Base-by-base conservation (phyloP, 1,284 basidiomycete genomes). In the Puccinia coronata region DNA sequence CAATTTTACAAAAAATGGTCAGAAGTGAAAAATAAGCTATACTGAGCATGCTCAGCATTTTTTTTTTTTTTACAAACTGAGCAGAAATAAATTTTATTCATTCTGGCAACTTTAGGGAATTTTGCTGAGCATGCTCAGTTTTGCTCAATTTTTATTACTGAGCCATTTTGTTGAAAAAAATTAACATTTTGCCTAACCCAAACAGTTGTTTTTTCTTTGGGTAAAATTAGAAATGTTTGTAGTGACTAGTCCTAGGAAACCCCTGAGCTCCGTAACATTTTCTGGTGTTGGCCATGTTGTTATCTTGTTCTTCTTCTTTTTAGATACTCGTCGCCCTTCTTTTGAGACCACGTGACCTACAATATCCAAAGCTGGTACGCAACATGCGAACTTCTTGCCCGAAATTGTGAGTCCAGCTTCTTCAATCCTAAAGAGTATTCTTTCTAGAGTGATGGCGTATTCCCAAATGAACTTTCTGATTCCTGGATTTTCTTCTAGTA, bases 361-460 rank as follows among this genome's bases (percentile, higher is more conserved):
- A 4, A 76, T n/a, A 11, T 76, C 73, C 31, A 76, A 25, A 6
- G n/a, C 73, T 8, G 31, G 36, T 5, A 75, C 72, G 61, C 49
- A 57, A 31, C 5, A 12, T 4, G 53, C 41, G 61, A 75, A 75
- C 31, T 63, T 59, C 31, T 43, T 61, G 16, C 73, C 73, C 20
- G 73, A 76, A 6, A 76, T 18, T 8, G 51, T 75, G n/a, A 75
- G 34, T 75, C 55, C 73, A 4, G 73, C 73, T 36, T 75, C 73
- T 43, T 76, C 39, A n/a, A 76, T 76, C 41, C 31, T 9, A 47
- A 76, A 63, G 11, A 63, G 39, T 12, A 75, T 34, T 34, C 34
- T 59, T 41, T 75, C 73, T n/a, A 61, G 43, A 23, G 23, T 41
- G 11, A 71, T 25, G 3, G 41, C 43, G 20, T 47, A 71, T 49